Evolutionary conservation across 306 rosid species (phyloP).

Genomic region (Potentilla sterilis): DNA sequence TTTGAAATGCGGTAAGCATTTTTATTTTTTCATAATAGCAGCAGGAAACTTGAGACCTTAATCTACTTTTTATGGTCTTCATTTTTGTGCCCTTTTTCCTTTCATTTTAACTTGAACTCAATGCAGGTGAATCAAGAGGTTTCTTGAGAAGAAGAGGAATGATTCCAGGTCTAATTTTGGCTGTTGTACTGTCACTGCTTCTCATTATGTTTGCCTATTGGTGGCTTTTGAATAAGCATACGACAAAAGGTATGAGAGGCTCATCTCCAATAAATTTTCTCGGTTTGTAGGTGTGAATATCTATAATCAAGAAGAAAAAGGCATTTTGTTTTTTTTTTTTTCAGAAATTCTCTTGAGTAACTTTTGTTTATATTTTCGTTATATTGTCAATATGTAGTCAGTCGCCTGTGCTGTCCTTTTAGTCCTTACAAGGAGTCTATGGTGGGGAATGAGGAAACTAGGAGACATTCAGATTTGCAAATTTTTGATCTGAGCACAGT

Average conservation of each 20-base stretch:
- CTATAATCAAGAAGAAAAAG: no score
- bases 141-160: background rate
- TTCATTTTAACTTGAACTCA: background rate
- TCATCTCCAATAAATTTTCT: background rate
- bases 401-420: background rate
- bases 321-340: background rate
- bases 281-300: no score
- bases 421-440: background rate
- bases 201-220: background rate
- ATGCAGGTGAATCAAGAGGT: background rate
- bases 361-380: no score
- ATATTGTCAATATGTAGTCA: no score
- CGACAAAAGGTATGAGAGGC: background rate
- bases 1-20: background rate
- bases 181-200: background rate
- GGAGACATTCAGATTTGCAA: background rate
- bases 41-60: no score
- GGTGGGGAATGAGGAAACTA: background rate
- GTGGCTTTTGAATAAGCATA: background rate
- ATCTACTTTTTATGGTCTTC: background rate
- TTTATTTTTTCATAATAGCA: background rate
- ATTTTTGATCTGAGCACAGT: slow-evolving; percentile 3
- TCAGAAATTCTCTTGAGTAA: no score
- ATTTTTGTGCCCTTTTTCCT: background rate
- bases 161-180: background rate